phyloP scores from a whole-genome alignment of 805 yeast species.

The Yamadazyma laniorum region DNA sequence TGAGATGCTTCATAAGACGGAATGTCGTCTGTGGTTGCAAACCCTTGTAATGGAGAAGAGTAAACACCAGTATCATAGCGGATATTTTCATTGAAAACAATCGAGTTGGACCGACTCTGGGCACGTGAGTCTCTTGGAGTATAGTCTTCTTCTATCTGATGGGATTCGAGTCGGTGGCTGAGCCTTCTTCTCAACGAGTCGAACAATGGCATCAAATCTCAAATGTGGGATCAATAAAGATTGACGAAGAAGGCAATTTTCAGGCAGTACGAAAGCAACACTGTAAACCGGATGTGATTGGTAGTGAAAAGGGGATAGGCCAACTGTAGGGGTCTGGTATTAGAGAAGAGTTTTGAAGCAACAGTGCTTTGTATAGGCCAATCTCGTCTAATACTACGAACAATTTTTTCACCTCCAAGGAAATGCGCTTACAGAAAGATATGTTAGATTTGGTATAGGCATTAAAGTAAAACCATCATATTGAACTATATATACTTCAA shows the following conservation, averaged over 20 bases:
- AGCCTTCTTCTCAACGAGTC: slow-evolving; percentile 27
- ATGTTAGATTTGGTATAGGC: too few species aligned
- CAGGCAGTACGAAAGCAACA: too few species aligned
- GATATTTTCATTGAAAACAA: slow-evolving; percentile 6
- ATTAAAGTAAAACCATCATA: too few species aligned
- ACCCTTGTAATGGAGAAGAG: slow-evolving; percentile 3
- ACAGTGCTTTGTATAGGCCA: too few species aligned
- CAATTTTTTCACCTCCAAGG: too few species aligned
- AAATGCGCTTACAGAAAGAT: too few species aligned
- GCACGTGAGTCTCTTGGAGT: slow-evolving; percentile 16
- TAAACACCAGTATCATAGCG: slow-evolving; percentile 1
- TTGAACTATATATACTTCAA: background rate
- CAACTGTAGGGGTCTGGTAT: too few species aligned
- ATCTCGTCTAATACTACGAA: too few species aligned
- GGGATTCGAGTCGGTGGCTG: slow-evolving; percentile 25
- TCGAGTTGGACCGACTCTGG: slow-evolving; percentile 11
- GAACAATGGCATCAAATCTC: slow-evolving; percentile 19
- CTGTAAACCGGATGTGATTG: too few species aligned
- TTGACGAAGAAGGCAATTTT: too few species aligned
- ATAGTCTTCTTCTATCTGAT: slow-evolving; percentile 34
- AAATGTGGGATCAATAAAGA: background rate
- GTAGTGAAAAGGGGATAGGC: too few species aligned
- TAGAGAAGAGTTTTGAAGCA: too few species aligned
- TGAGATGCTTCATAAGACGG: slow-evolving; percentile 45
- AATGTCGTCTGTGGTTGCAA: slow-evolving; percentile 35